A percentile compares a stretch with the other conserved stretches of the same genome.
Conservation (phyloP, 2,329 filamentous ascomycete genomes). For the Fusarium clavum region DNA sequence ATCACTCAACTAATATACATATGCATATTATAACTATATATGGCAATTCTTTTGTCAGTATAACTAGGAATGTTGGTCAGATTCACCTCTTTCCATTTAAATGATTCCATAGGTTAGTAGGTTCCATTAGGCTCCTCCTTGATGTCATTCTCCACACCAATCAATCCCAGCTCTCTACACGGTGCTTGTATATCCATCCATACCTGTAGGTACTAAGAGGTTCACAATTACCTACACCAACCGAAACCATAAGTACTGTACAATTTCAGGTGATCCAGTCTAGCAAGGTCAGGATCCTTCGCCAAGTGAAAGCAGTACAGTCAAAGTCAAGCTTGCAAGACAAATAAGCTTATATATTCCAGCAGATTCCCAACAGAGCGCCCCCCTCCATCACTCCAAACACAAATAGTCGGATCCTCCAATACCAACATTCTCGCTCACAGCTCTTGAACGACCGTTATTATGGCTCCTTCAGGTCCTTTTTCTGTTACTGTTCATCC, state of each 20-base stretch:
- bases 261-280: background rate
- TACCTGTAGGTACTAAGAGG: background rate
- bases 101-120: background rate
- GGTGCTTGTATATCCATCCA: background rate
- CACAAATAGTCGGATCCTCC: constrained; percentile 4
- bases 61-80: too few relatives aligned
- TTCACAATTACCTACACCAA: background rate
- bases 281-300: background rate
- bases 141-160: constrained; percentile 24
- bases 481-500: constrained; percentile 61
- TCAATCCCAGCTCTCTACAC: background rate
- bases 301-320: background rate
- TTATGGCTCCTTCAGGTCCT: constrained; percentile 48
- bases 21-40: background rate
- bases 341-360: constrained; percentile 24
- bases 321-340: background rate
- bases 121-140: background rate
- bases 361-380: background rate
- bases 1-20: background rate
- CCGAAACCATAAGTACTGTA: background rate
- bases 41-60: background rate
- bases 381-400: background rate
- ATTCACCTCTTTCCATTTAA: background rate
- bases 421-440: background rate
- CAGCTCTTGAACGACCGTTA: background rate